A percentile compares a stretch with the other conserved stretches of the same genome.
These are phyloP conservation scores for Apiospora aurea DNA, from an alignment of 2,329 filamentous ascomycete species.

Conservation along the genomic window DNA sequence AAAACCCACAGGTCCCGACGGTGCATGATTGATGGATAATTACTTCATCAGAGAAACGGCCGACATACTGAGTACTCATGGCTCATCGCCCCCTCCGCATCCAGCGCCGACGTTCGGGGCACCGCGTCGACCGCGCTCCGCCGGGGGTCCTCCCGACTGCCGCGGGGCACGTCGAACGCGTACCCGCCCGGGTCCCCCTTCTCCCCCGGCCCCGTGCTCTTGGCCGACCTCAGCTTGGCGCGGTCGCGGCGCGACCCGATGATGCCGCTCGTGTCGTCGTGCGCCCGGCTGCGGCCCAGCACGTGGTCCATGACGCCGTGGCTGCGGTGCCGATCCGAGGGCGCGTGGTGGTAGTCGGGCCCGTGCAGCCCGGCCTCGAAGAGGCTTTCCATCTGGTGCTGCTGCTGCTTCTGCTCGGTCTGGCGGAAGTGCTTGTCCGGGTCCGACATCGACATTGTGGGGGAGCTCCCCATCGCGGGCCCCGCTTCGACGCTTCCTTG, in stretches of 20 bases:
- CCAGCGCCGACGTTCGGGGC: slow-evolving; percentile 6
- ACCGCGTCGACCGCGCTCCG: not conserved
- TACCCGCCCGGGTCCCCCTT: not conserved
- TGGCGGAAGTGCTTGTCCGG: not conserved
- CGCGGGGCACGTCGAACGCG: not conserved
- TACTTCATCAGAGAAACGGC: too few relatives aligned
- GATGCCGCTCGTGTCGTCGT: slow-evolving; percentile 15
- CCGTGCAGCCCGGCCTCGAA: not conserved
- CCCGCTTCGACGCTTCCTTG: not conserved
- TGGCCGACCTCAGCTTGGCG: not conserved
- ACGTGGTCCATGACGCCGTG: slow-evolving; percentile 19
- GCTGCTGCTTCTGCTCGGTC: not conserved
- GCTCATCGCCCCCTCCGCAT: not conserved
- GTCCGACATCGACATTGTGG: not conserved
- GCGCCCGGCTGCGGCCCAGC: not conserved
- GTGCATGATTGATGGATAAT: not conserved
- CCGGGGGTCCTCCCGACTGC: not conserved
- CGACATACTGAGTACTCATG: not conserved
- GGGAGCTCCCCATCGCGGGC: not conserved
- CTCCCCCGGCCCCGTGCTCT: not conserved
- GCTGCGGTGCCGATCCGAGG: not conserved
- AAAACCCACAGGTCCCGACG: too few relatives aligned
- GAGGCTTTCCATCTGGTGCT: not conserved
- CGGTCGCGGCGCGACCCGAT: slow-evolving; percentile 5
- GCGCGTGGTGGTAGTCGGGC: not conserved